Conservation (phyloP, 148 eudicot species). For the Spergularia marina region DNA sequence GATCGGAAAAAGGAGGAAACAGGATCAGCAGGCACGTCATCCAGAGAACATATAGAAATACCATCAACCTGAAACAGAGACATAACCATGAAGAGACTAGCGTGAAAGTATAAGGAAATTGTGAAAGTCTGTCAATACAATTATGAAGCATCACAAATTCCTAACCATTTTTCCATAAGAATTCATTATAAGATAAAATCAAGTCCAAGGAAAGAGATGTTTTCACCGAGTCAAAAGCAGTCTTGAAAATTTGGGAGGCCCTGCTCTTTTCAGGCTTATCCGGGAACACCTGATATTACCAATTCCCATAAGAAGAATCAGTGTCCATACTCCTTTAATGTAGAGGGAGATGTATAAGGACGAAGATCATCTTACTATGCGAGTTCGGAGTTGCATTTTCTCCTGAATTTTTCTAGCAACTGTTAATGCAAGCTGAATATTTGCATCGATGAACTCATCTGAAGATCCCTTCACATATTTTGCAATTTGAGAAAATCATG, state of each 20-base stretch:
- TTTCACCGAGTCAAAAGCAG: constrained; percentile 81
- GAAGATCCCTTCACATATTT: constrained; percentile 95
- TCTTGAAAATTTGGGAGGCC: constrained; percentile 76
- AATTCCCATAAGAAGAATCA: constrained; percentile 5
- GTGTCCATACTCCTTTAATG: background rate
- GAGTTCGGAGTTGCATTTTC: constrained; percentile 58
- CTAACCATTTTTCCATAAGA: background rate
- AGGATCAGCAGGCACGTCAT: constrained; percentile 73
- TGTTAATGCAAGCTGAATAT: constrained; percentile 83
- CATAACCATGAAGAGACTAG: background rate
- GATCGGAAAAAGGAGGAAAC: constrained; percentile 78
- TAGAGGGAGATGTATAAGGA: background rate
- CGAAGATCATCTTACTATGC: constrained; percentile 57
- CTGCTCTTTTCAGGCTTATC: constrained; percentile 98
- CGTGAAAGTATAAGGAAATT: too few relatives aligned
- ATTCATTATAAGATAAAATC: background rate
- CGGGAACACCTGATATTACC: constrained; percentile 67
- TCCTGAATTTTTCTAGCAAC: constrained; percentile 81
- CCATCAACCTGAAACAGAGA: constrained; percentile 64
- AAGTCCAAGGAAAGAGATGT: constrained; percentile 14
- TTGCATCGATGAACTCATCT: constrained; percentile 92
- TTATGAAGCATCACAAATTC: background rate
- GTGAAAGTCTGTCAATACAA: background rate
- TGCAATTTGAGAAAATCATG: constrained; percentile 57
- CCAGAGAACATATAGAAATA: constrained; percentile 72